Evolutionary conservation across 2,329 filamentous ascomycete genomes (phyloP).

Genomic region (Phaeosphaeria sp.): DNA sequence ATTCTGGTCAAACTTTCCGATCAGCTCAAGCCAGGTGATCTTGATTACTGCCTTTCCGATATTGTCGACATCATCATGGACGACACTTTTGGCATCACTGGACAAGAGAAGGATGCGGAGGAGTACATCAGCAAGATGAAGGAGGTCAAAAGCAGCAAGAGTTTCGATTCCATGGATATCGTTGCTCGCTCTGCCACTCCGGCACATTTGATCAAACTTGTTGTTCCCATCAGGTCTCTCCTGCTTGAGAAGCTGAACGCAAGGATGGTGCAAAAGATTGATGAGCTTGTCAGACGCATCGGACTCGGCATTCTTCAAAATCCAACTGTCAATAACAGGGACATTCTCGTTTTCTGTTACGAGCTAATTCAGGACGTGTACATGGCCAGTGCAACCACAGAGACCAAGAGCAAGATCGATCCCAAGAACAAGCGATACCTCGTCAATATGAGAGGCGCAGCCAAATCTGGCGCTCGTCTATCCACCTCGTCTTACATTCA

Average conservation of each 20-base stretch:
- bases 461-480: constrained; percentile 74
- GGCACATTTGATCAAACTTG: constrained; percentile 73
- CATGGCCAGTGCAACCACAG: constrained; percentile 61
- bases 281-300: constrained; percentile 84
- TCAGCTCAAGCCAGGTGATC: constrained; percentile 76
- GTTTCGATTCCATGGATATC: constrained; percentile 95
- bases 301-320: constrained; percentile 85
- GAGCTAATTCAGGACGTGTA: constrained; percentile 91
- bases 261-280: constrained; percentile 85
- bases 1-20: constrained; percentile 80
- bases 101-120: constrained; percentile 96
- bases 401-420: constrained; percentile 36
- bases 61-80: constrained; percentile 92
- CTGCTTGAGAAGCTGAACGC: constrained; percentile 84
- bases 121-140: constrained; percentile 96
- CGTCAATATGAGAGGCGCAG: constrained; percentile 76
- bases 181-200: constrained; percentile 84
- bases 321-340: constrained; percentile 75
- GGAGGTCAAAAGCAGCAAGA: constrained; percentile 97
- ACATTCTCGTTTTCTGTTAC: constrained; percentile 93
- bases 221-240: constrained; percentile 79
- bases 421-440: constrained; percentile 73
- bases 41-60: constrained; percentile 84
- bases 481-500: constrained; percentile 80
- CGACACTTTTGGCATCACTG: constrained; percentile 90